These are phyloP conservation scores for Candida tibetensis DNA, from an alignment of 805 yeast genomes.

Conservation along the genomic window DNA sequence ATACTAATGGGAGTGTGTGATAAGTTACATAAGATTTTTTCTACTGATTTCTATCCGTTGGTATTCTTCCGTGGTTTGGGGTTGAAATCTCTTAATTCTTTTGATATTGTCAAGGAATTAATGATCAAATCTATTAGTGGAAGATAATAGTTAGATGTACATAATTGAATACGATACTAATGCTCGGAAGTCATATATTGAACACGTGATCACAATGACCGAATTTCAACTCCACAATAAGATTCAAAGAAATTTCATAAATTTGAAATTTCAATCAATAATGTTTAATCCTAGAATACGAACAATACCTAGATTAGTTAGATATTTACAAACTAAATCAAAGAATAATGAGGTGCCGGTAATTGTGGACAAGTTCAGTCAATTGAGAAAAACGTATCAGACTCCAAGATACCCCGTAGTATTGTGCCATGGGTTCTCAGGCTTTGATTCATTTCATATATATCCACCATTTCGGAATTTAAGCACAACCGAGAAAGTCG, in stretches of 20 bases:
- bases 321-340: too few species aligned
- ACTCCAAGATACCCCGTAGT: conserved; percentile 74
- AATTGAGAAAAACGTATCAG: conserved; percentile 28
- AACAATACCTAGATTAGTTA: too few species aligned
- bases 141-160: conserved; percentile 9
- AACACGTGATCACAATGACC: too few species aligned
- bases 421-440: conserved; percentile 83
- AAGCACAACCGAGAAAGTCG: conserved; percentile 8
- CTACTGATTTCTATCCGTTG: conserved; percentile 68
- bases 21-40: conserved; percentile 82
- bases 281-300: too few species aligned
- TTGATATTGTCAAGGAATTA: conserved; percentile 64
- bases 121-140: conserved; percentile 52
- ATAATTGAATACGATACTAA: neutral
- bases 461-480: neutral
- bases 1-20: conserved; percentile 84
- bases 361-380: conserved; percentile 28
- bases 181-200: conserved; percentile 1
- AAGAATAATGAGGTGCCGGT: too few species aligned
- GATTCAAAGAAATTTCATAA: too few species aligned
- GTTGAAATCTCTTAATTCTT: conserved; percentile 59
- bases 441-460: conserved; percentile 52
- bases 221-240: too few species aligned
- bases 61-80: conserved; percentile 78
- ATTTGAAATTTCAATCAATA: too few species aligned